phyloP scores from a whole-genome alignment of 2,329 filamentous ascomycete species.

The Ascochyta koolunga region DNA sequence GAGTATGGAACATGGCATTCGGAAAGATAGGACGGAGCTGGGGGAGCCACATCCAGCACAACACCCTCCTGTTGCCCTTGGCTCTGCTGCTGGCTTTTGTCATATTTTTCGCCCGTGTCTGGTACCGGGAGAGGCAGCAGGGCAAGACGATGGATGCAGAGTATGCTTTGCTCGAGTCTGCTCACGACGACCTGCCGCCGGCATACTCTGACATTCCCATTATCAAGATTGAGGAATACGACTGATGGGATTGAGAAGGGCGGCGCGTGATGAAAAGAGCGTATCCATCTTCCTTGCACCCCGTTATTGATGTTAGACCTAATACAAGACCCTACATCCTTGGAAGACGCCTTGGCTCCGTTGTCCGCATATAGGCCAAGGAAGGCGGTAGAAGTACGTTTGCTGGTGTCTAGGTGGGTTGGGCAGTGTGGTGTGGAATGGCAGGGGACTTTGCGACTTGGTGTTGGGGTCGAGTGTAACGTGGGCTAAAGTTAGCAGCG shows the following conservation, averaged over 20 bases:
- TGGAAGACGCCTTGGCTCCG: no score
- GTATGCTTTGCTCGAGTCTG: constrained; percentile 20
- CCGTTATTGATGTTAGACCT: no score
- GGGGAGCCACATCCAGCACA: constrained; percentile 16
- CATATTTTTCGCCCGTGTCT: constrained; percentile 20
- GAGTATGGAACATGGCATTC: constrained; percentile 21
- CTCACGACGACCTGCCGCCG: constrained; percentile 23
- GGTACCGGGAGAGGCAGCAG: constrained; percentile 17
- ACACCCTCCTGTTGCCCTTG: constrained; percentile 22
- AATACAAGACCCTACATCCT: no score
- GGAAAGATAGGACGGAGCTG: constrained; percentile 18
- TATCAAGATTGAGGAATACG: constrained; percentile 29
- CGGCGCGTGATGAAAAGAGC: constrained; percentile 1
- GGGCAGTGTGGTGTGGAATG: not conserved
- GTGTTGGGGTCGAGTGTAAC: no score
- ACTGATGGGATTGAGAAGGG: constrained; percentile 15
- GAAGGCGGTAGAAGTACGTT: no score
- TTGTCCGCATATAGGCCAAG: no score
- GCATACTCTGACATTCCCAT: constrained; percentile 28
- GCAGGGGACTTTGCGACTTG: no score
- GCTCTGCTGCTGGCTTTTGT: constrained; percentile 18
- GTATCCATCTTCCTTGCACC: not conserved
- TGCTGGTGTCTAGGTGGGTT: constrained; percentile 33
- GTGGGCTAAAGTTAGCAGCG: constrained; percentile 4
- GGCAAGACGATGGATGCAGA: constrained; percentile 24